These are phyloP conservation scores for Ascochyta rabiei DNA, from an alignment of 2,329 filamentous ascomycete genomes.

Conservation along the genomic window DNA sequence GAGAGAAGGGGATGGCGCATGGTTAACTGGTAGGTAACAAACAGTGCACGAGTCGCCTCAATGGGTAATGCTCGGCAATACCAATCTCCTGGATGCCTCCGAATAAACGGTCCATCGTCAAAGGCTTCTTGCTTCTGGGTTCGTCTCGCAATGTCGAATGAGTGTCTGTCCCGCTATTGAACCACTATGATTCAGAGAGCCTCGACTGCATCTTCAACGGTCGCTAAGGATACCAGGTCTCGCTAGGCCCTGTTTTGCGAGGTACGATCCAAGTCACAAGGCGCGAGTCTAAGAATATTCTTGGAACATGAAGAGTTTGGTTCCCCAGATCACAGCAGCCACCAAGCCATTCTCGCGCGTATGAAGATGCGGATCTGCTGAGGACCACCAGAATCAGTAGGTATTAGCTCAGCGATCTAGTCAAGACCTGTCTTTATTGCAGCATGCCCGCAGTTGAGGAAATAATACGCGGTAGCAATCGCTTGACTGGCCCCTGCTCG, in stretches of 20 bases:
- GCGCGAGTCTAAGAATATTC: constrained; percentile 7
- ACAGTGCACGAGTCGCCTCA: not conserved
- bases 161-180: not conserved
- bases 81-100: not conserved
- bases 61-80: not conserved
- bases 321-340: constrained; percentile 6
- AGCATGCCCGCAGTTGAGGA: not conserved
- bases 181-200: not conserved
- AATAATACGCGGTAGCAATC: not conserved
- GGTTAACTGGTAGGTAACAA: not conserved
- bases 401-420: not conserved
- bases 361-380: constrained; percentile 1
- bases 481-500: not conserved
- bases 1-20: not conserved
- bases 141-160: not conserved
- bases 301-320: constrained; percentile 4
- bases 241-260: constrained; percentile 9
- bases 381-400: not conserved
- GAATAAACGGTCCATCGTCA: not conserved
- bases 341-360: constrained; percentile 17
- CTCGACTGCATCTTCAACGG: constrained; percentile 12
- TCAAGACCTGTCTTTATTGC: not conserved
- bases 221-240: constrained; percentile 12
- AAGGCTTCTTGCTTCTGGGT: not conserved
- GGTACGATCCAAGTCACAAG: constrained; percentile 7